Conservation (phyloP, 2,329 filamentous ascomycete genomes). For the Diaporthe sp. region DNA sequence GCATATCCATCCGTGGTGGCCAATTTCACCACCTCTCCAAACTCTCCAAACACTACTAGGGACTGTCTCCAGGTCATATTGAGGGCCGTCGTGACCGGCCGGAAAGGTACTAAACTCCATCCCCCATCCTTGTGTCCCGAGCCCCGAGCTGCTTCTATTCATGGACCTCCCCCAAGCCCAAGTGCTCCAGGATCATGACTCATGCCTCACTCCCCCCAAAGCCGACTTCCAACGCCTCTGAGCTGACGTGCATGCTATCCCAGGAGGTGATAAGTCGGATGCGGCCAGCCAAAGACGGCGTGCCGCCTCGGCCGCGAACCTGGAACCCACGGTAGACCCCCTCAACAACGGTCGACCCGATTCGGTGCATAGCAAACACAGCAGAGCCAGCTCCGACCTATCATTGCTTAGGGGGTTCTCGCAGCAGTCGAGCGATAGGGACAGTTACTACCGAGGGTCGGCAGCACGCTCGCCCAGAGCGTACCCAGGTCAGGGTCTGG, state of each 20-base stretch:
- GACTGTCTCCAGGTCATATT: slow-evolving; percentile 83
- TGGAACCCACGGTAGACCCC: slow-evolving; percentile 66
- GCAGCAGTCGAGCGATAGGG: slow-evolving; percentile 60
- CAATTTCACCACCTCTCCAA: slow-evolving; percentile 80
- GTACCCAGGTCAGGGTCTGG: slow-evolving; percentile 54
- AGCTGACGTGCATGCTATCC: slow-evolving; percentile 17
- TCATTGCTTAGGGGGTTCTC: slow-evolving; percentile 70
- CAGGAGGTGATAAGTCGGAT: slow-evolving; percentile 39
- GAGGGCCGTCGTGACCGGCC: slow-evolving; percentile 75
- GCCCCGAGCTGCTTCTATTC: slow-evolving; percentile 31
- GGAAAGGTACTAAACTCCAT: slow-evolving; percentile 71
- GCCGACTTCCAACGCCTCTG: not conserved
- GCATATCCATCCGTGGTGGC: slow-evolving; percentile 79
- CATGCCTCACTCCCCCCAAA: slow-evolving; percentile 12
- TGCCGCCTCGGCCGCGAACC: slow-evolving; percentile 72
- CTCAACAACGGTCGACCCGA: slow-evolving; percentile 64
- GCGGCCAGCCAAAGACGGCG: slow-evolving; percentile 49
- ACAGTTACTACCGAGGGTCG: slow-evolving; percentile 56
- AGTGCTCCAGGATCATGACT: slow-evolving; percentile 18
- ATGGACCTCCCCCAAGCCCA: not conserved
- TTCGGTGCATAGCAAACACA: slow-evolving; percentile 75
- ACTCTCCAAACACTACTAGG: slow-evolving; percentile 79
- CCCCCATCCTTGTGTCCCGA: slow-evolving; percentile 31
- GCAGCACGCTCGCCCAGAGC: slow-evolving; percentile 63
- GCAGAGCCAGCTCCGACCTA: slow-evolving; percentile 79